phyloP scores from a whole-genome alignment of 1,284 basidiomycete species.

The Trametes sp. region DNA sequence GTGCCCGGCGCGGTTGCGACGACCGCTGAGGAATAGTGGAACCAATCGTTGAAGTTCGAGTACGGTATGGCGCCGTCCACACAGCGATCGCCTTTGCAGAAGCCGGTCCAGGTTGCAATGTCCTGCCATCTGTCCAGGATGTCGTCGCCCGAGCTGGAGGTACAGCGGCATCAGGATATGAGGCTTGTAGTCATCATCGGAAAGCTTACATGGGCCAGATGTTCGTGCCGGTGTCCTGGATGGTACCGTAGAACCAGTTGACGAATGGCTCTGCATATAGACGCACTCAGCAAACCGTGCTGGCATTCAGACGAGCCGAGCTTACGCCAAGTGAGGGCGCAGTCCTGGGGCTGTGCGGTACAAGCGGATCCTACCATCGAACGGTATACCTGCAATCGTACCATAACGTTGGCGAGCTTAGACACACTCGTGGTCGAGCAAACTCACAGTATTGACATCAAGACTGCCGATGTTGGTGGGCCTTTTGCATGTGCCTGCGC shows the following conservation, averaged over 20 bases:
- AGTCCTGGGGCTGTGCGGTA: slow-evolving; percentile 6
- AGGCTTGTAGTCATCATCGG: neutral
- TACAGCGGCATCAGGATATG: neutral
- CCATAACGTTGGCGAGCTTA: too few species aligned
- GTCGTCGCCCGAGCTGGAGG: slow-evolving; percentile 13
- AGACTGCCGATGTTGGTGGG: slow-evolving; percentile 12
- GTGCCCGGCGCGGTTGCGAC: slow-evolving; percentile 15
- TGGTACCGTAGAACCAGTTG: slow-evolving; percentile 21
- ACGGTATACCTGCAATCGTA: slow-evolving; percentile 8
- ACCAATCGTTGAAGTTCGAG: slow-evolving; percentile 23
- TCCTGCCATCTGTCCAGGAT: slow-evolving; percentile 15
- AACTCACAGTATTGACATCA: slow-evolving; percentile 9
- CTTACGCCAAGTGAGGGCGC: slow-evolving; percentile 20
- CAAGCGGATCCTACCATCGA: slow-evolving; percentile 13
- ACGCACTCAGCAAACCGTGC: too few species aligned
- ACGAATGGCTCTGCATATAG: slow-evolving; percentile 13
- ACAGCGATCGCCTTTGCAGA: slow-evolving; percentile 8
- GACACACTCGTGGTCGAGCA: neutral
- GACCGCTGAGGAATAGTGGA: slow-evolving; percentile 15
- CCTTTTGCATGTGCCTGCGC: slow-evolving; percentile 16
- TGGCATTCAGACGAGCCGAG: neutral
- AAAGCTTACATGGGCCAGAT: slow-evolving; percentile 11
- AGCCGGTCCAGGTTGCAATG: slow-evolving; percentile 19
- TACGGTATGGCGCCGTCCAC: slow-evolving; percentile 16
- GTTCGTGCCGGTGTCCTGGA: slow-evolving; percentile 13